Base-by-base conservation (phyloP, 148 eudicot genomes). In the Rhododendron griersonianum region DNA sequence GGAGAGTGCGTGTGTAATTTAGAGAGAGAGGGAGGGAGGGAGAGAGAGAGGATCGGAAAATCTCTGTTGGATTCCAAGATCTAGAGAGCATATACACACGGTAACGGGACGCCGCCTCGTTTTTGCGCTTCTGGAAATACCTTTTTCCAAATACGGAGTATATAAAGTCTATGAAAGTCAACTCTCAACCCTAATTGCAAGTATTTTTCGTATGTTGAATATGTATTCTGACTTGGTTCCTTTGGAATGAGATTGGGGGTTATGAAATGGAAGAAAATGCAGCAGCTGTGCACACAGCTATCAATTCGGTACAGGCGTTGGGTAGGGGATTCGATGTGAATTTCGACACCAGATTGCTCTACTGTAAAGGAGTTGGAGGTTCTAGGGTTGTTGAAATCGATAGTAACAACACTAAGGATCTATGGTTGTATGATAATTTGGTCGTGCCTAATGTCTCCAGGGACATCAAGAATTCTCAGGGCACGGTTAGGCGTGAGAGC, bases 261-360 rank as follows among this genome's bases (percentile, higher is more conserved):
- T 91, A 84, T 92, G 88, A 90, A 79, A 96, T 96, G 98, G 61
- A 55, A 55, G 95, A 86, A 82, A 95, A 92, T 93, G 95, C 91
- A 78, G 95, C 95, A 85, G 96, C 95, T 87, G 84, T 93, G 84
- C 95, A 93, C 41, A 96, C 98, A 8, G 98, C 95, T 45, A 83
- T 90, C 61, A 94, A 92, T 91, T 91, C 98, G 55, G 92, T 96
- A 78, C 92, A 95, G 93, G 95, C 98, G 50, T 83, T 96, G 63
- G 98, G 98, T 2, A 94, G 94, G 88, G 98, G 98, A 1, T 96
- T 96, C 87, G 98, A 96, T 90, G 93, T 96, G 30, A 96, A 96
- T 85, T 96, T 92, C 77, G 98, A 96, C 88, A 94, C 95, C 10
- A 92, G 98, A 89, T 94, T 95, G 91, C 87, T 96, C 75, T 96